Base-by-base conservation (phyloP, 2,329 filamentous ascomycete genomes). In the Anthostomella pinea region DNA sequence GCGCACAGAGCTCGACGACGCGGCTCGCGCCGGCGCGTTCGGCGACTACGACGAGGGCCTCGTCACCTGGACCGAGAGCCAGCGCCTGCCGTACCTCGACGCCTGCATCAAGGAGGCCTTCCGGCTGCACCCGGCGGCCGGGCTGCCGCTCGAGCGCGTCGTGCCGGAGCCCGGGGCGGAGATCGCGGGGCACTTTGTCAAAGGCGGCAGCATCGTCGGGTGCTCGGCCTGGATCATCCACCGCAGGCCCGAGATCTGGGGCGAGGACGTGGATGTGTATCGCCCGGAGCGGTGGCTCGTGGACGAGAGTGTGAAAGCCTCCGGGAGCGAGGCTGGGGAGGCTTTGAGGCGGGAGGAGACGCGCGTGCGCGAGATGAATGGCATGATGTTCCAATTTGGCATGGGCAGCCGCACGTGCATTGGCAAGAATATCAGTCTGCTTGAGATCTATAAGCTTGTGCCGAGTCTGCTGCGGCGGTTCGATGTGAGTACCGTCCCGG, bases 71-170 rank as follows among this genome's bases (percentile, higher is more conserved):
- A 57, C 76, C 22, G 81, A 89, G 60, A 73, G 72, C 31, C 83
- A 87, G 57, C 76, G 75, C 36, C 70, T 93, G 2, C 77, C 79
- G 0, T 93, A 90, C 57, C 76, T 93, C 5, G 83, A 89, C 52
- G 86, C 85, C 3, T 81, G 80, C 37, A 73, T 91, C 51, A 86
- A 90, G 54, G 87, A 93, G 59, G 77, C 82, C 4, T 86, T 90
- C 66, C 77, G 85, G 9, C 57, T 88, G 49, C 84, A 90, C 57
- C 86, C 87, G 0, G 83, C 85, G 0, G 74, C 83, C 5, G 86
- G 85, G 0, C 65, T 90, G 5, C 79, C 82, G 0, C 68, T 91
- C 27, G 86, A 91, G 60, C 75, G 87, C 41, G 68, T 90, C 29
- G 83, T 87, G 0, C 86, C 86, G 0, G 62, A 69, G 0, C 68